Evolutionary conservation across 2,329 filamentous ascomycete species (phyloP), one percentile per base, ranked within the genome.

Genomic region (Chrysoporthe puriensis): DNA sequence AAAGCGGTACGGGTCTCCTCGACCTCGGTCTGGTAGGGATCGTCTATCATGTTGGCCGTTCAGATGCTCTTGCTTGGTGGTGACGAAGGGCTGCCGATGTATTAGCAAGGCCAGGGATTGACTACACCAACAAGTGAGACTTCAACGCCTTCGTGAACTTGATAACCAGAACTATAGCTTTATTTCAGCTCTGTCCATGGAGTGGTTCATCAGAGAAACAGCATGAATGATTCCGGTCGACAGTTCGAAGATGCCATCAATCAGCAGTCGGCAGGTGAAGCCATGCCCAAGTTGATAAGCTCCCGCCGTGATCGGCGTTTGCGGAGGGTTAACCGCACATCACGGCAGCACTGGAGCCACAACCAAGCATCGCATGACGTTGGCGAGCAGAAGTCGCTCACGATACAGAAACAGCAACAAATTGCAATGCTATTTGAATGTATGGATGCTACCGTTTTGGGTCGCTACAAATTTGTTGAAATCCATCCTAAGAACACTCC

Each of bases 1-100:
- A 88, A 88, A 34, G 82, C 84, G 3, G 82, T 81, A 54, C 62
- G 64, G 62, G 60, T 67, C 70, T 58, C 73, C 69, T 46, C 71
- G 69, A 48, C 68, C 36, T 34, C 62, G 4, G 61, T 40, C n/a
- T 52, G 18, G 16, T 62, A 48, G 21, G 40, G n/a, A 11, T 62
- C 60, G n/a, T 61, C 4, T 66, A 64, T 48, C 58, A 66, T 59
- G 2, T 36, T 36, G 50, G 0, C 21, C n/a, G 54, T 40, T 26
- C 14, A 21, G 54, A 40, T 57, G 54, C 13, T 40, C 8, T 14
- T 40, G 6, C 54, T 57, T 40, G 7, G 7, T 13, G 54, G 54
- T 57, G 34, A 57, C 14, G 11, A 54, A 6, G 21, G 21, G 7
- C 26, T 7, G 11, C 26, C 26, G 2, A 13, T 14, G 9, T 34